These are phyloP conservation scores for Trichoderma citrinoviride DNA, from an alignment of 2,329 filamentous ascomycete genomes.

Conservation along the genomic window DNA sequence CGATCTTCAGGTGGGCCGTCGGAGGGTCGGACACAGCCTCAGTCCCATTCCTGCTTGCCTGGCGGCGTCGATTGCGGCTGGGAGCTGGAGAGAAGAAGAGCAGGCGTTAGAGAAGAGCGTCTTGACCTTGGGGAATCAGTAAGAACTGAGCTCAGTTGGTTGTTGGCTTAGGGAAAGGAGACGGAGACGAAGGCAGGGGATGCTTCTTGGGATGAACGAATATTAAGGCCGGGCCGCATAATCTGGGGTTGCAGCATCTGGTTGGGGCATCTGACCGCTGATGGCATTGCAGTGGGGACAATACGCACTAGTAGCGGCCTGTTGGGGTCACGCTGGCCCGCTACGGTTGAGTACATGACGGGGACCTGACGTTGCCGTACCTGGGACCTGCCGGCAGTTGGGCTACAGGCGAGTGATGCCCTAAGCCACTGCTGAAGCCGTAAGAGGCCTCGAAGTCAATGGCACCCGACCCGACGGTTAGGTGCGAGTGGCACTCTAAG, in stretches of 20 bases:
- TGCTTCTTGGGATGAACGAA: background rate
- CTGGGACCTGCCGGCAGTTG: background rate
- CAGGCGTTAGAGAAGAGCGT: background rate
- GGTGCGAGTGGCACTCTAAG: too few species aligned
- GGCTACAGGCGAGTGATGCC: background rate
- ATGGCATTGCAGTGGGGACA: conserved; percentile 13
- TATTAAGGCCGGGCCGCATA: too few species aligned
- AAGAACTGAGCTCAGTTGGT: too few species aligned
- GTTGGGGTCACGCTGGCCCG: background rate
- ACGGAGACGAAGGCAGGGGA: background rate
- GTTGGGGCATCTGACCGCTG: conserved; percentile 22
- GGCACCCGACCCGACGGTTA: too few species aligned
- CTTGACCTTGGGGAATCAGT: too few species aligned
- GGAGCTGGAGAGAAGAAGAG: background rate
- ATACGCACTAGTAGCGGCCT: background rate
- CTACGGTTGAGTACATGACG: background rate
- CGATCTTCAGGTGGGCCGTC: conserved; percentile 7
- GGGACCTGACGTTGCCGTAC: background rate
- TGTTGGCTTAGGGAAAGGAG: background rate
- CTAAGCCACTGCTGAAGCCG: background rate
- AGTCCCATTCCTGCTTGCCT: conserved; percentile 1
- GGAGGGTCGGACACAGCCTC: conserved; percentile 5
- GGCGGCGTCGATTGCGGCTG: background rate
- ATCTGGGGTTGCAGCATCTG: background rate
- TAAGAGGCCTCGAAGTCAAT: too few species aligned